A percentile compares a stretch with the other conserved stretches of the same genome.
Conservation (phyloP, 2,329 filamentous ascomycete genomes). For the Fusarium torulosum region DNA sequence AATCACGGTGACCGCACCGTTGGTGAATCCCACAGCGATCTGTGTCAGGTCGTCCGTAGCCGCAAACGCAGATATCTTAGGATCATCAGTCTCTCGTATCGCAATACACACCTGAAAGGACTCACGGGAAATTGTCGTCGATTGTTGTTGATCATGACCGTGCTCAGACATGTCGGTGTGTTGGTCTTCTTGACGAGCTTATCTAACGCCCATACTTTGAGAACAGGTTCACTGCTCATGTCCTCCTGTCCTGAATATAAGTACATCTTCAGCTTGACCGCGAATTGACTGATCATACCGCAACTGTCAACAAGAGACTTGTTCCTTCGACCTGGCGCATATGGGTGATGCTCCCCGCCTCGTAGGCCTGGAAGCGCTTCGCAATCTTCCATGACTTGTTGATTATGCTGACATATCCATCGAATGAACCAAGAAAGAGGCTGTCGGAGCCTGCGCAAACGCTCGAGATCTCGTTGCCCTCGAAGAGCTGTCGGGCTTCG, state of each 20-base stretch:
- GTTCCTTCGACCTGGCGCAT: slow-evolving; percentile 94
- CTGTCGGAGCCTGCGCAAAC: slow-evolving; percentile 89
- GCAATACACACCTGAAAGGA: not conserved
- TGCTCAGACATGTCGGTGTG: slow-evolving; percentile 87
- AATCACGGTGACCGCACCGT: slow-evolving; percentile 93
- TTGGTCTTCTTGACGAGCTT: slow-evolving; percentile 95
- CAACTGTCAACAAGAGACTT: slow-evolving; percentile 84
- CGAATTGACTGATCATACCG: slow-evolving; percentile 56
- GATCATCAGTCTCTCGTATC: slow-evolving; percentile 3
- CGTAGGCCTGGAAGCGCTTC: slow-evolving; percentile 88
- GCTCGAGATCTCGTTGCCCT: slow-evolving; percentile 84
- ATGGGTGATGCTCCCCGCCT: slow-evolving; percentile 83
- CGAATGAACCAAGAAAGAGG: slow-evolving; percentile 86
- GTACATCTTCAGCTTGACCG: not conserved
- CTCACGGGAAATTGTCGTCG: slow-evolving; percentile 90
- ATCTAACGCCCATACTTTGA: slow-evolving; percentile 98
- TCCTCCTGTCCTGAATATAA: slow-evolving; percentile 72
- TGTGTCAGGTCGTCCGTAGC: slow-evolving; percentile 90
- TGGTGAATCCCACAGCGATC: slow-evolving; percentile 94
- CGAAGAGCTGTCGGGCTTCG: slow-evolving; percentile 82
- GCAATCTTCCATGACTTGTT: slow-evolving; percentile 89
- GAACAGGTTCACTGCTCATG: slow-evolving; percentile 83
- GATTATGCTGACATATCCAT: slow-evolving; percentile 89
- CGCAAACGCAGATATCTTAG: slow-evolving; percentile 85
- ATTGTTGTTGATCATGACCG: slow-evolving; percentile 87